phyloP scores from a whole-genome alignment of 495 filamentous ascomycete species.

The Hypoxylon perforatum region DNA sequence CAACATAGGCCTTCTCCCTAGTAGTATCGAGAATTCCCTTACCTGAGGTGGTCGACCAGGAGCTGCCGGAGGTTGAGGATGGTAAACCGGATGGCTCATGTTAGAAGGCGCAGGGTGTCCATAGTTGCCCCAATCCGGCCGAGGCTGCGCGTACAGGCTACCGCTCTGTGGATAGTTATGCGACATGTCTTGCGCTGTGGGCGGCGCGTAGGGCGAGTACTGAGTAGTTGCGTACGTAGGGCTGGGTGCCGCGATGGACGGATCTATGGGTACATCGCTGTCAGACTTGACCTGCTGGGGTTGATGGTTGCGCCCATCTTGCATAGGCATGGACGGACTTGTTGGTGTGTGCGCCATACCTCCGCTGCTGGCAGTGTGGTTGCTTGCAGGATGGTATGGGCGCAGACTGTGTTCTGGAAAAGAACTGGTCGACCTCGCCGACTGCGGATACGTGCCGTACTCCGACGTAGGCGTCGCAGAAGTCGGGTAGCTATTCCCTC shows the following conservation, averaged over 20 bases:
- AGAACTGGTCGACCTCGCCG: conserved; percentile 77
- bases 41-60: conserved; percentile 76
- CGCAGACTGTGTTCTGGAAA: conserved; percentile 83
- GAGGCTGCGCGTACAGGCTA: conserved; percentile 72
- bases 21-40: conserved; percentile 53
- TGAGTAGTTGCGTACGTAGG: conserved; percentile 82
- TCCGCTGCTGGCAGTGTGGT: conserved; percentile 79
- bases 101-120: conserved; percentile 64
- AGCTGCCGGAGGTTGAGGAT: conserved; percentile 64
- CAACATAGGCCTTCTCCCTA: not conserved
- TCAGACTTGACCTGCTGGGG: conserved; percentile 86
- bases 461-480: conserved; percentile 89
- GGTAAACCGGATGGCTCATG: conserved; percentile 62
- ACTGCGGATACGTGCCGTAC: conserved; percentile 81
- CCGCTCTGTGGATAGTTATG: conserved; percentile 71
- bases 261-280: conserved; percentile 98
- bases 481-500: conserved; percentile 74
- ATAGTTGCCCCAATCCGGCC: conserved; percentile 86
- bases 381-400: conserved; percentile 77
- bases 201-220: conserved; percentile 79
- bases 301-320: conserved; percentile 77
- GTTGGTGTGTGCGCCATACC: conserved; percentile 93
- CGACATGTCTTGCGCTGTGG: conserved; percentile 84
- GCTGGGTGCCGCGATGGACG: conserved; percentile 91
- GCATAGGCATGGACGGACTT: conserved; percentile 92